Base-by-base conservation (phyloP, 352 stramenopile species). In the Globisporangium iwayamae region DNA sequence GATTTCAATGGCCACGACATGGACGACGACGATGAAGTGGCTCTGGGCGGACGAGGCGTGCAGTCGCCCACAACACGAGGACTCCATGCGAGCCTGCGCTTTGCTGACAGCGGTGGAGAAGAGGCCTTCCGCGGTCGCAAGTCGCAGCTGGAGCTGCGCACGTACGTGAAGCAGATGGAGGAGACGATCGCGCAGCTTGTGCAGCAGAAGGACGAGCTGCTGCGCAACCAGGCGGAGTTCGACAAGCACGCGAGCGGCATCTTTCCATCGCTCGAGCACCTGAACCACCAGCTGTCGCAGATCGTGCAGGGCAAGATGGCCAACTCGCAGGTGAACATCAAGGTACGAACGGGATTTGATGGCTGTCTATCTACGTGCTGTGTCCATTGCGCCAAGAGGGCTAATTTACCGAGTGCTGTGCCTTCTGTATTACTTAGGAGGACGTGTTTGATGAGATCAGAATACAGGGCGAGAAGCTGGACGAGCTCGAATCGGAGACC, bases 171-270 rank as follows among this genome's bases (percentile, higher is more conserved):
- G 60, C 84, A 93, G 59, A 90, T 93, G 81, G 81, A 93, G 64
- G 79, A 83, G 52, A 93, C 84, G 5, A 90, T 93, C 38, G 80
- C 80, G 16, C 79, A 90, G 68, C 68, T 93, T 22, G 81, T 90
- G 57, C 78, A 90, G 62, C 81, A 93, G 60, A 89, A 90, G 61
- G 81, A 90, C 53, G 84, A 90, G 62, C 48, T 93, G 46, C 39
- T 90, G 63, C 70, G 79, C 28, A 93, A 93, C 64, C 84, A 91
- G 56, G 80, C 72, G 1, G 82, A 90, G 72, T 93, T 93, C 56
- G 84, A 93, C 62, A 89, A 90, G 63, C 84, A 93, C 56, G 84
- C 84, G n/a, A 91, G 82, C 32, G 81, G 84, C 11, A 91, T 93
- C 63, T 93, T 93, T 62, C 84, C 84, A 50, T 90, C 84, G 9